A percentile compares a stretch with the other conserved stretches of the same genome.
phyloP scores from a whole-genome alignment of 106 monocot species.

The Gastrodia elata region DNA sequence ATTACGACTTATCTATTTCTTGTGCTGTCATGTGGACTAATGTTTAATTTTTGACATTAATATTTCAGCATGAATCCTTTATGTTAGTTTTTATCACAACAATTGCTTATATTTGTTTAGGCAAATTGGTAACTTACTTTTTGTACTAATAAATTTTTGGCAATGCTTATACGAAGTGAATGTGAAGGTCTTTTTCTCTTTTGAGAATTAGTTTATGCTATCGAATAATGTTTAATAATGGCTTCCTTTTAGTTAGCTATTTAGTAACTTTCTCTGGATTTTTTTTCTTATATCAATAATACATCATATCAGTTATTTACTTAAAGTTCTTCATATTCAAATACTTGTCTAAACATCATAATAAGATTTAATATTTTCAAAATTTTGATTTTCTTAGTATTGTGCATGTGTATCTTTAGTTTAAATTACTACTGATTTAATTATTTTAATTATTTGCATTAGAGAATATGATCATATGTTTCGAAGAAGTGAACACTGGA shows the following conservation, averaged over 20 bases:
- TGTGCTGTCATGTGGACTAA: background rate
- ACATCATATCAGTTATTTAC: background rate
- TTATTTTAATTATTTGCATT: constrained; percentile 12
- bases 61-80: constrained; percentile 2
- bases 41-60: background rate
- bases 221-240: too few species aligned
- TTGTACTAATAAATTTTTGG: background rate
- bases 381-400: background rate
- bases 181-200: background rate
- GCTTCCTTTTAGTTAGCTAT: background rate
- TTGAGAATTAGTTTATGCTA: background rate
- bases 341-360: background rate
- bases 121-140: too few species aligned
- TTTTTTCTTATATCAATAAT: background rate
- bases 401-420: background rate
- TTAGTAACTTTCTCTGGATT: background rate
- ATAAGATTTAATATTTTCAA: background rate
- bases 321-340: background rate
- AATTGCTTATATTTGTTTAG: background rate
- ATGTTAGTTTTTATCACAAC: background rate
- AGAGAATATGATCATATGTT: constrained; percentile 85
- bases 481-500: constrained; percentile 50
- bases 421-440: background rate
- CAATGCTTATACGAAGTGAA: background rate
- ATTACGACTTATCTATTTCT: background rate